Evolutionary conservation across 805 yeast species (phyloP), one percentile per base, ranked within the genome.

Genomic region (Torulaspora indica): DNA sequence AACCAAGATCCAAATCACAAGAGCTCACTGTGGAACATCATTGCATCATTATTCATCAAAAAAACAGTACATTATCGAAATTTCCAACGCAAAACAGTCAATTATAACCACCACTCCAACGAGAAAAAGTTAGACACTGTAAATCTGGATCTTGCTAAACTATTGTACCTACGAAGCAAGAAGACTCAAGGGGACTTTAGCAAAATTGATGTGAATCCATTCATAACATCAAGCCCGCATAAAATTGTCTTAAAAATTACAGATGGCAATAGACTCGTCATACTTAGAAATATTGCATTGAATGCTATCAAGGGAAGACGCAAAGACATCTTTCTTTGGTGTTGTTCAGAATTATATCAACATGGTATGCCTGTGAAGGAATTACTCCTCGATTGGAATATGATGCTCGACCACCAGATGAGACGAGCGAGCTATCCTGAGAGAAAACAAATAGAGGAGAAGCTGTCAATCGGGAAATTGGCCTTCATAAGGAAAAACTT

Each of bases 241-340:
- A 35, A 45, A 8, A 45, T 54, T 8, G 38, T 38, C 8, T 17
- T 62, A 2, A 60, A 50, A 31, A 42, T 62, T 2, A 50, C 53
- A 2, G 50, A 52, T 6, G 42, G 38, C 8, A 62, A 61, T 40
- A 42, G 48, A 14, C 35, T 49, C 18, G 47, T 54, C 3, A 60
- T 62, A 3, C 30, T 62, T 8, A 51, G 55, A 46, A 61, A 52
- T 13, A 60, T 61, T 27, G 61, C 61, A 12, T 28, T 42, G 24
- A 47, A 42, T 23, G 58, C 65, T 1, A 37, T 49, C 4, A 42
- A 46, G 25, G 40, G 35, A 8, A 29, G 45, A 5, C 48, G 60
- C 14, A 43, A 39, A 14, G 61, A 59, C 29, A 49, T 60, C 2
- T 55, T 53, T 31, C 33, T 38, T 4, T 62, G 67, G 67, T 55